A percentile compares a stretch with the other conserved stretches of the same genome.
phyloP scores from a whole-genome alignment of 805 yeast genomes.

The Yarrowia sp. region DNA sequence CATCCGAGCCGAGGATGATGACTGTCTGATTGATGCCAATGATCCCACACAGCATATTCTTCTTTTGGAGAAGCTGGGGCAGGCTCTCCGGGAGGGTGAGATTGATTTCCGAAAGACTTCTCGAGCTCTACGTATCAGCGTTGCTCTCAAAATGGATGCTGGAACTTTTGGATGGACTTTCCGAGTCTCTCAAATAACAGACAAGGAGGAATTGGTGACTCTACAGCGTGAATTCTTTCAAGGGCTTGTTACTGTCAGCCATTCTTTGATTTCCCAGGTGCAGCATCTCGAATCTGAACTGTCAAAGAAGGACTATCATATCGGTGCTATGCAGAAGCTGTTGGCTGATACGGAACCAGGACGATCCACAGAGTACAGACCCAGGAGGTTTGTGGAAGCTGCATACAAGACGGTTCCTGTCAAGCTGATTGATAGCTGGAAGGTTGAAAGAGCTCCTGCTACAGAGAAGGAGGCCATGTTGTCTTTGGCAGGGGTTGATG shows the following conservation, averaged over 20 bases:
- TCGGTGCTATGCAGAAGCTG: conserved; percentile 18
- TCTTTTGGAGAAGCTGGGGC: not conserved
- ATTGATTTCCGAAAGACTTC: not conserved
- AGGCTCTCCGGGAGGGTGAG: not conserved
- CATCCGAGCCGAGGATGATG: conserved; percentile 22
- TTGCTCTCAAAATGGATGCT: not conserved
- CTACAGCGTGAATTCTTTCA: not conserved
- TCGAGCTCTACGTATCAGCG: not conserved
- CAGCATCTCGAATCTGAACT: conserved; percentile 19
- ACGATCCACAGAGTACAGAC: conserved; percentile 25
- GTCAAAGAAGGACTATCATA: conserved; percentile 30
- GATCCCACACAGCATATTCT: conserved; percentile 7
- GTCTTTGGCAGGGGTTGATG: not conserved
- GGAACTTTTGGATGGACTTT: conserved; percentile 8
- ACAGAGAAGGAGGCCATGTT: conserved; percentile 1
- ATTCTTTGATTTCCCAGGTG: conserved; percentile 2
- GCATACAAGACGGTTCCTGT: conserved; percentile 6
- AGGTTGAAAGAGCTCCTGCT: not conserved
- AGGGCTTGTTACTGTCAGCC: conserved; percentile 12
- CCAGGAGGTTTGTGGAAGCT: conserved; percentile 11
- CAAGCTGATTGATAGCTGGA: not conserved
- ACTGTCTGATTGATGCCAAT: conserved; percentile 22
- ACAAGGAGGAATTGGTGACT: not conserved
- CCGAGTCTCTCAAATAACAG: not conserved
- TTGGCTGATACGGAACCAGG: conserved; percentile 26